Evolutionary conservation across 805 yeast species (phyloP).

Genomic region (Vanderwaltozyma yarrowii): DNA sequence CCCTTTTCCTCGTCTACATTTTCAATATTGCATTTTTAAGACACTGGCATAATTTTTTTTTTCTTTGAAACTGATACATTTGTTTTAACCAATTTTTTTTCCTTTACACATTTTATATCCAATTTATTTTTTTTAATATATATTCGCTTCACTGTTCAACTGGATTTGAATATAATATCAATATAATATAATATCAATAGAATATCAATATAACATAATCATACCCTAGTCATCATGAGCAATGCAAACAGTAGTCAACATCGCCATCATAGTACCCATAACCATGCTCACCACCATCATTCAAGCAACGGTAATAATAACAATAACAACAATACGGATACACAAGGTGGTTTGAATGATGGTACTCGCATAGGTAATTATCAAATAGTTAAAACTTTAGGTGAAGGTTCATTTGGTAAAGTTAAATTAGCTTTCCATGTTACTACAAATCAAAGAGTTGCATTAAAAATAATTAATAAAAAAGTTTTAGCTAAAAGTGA

Average conservation of each 20-base stretch:
- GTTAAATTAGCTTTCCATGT: slow-evolving; percentile 86
- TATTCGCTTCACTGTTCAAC: no score
- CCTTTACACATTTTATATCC: no score
- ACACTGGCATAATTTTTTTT: no score
- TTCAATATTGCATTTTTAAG: no score
- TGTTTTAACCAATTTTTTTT: no score
- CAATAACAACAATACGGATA: no score
- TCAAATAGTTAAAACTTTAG: slow-evolving; percentile 84
- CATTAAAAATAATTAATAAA: slow-evolving; percentile 84
- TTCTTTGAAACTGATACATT: no score
- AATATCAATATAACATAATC: background rate
- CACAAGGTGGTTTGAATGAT: slow-evolving; percentile 11
- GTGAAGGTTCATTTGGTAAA: slow-evolving; percentile 96
- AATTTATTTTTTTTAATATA: no score
- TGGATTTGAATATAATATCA: no score
- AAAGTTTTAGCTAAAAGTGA: slow-evolving; percentile 88
- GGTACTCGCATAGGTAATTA: slow-evolving; percentile 72
- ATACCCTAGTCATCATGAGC: background rate
- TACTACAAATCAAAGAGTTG: slow-evolving; percentile 86
- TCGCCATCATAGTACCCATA: background rate
- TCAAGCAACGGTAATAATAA: no score
- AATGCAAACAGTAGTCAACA: background rate
- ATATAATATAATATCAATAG: no score
- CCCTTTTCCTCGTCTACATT: no score
- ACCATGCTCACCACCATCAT: background rate